Evolutionary conservation across 768 basidiomycete species (phyloP).

Genomic region (Postia placenta): DNA sequence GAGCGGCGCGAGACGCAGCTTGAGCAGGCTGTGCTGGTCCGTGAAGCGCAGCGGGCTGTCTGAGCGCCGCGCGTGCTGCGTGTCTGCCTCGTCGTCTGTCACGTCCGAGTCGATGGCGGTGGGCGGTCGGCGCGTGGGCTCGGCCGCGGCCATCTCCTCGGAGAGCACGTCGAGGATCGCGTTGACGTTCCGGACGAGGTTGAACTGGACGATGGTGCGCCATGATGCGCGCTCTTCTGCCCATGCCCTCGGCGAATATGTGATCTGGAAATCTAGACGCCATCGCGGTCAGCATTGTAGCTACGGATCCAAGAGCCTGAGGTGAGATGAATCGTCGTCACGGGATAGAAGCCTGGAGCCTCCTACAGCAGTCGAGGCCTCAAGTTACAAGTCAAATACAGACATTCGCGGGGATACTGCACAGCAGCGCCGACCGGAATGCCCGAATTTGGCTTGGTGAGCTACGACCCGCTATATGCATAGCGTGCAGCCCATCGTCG

Average conservation of each 20-base stretch:
- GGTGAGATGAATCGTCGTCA: too few relatives aligned
- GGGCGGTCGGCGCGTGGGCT: not conserved
- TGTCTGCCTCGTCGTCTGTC: not conserved
- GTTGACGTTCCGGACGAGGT: constrained; percentile 67
- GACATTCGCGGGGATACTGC: too few relatives aligned
- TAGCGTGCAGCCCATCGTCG: too few relatives aligned
- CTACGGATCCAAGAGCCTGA: not conserved
- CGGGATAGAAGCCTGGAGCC: too few relatives aligned
- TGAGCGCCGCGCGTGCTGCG: not conserved
- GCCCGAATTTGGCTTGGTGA: too few relatives aligned
- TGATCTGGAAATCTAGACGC: constrained; percentile 61
- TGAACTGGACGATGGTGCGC: constrained; percentile 75
- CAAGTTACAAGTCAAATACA: too few relatives aligned
- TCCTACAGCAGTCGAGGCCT: too few relatives aligned
- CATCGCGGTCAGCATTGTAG: not conserved
- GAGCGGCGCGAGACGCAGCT: constrained; percentile 52
- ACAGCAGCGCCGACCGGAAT: too few relatives aligned
- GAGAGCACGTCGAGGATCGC: constrained; percentile 58
- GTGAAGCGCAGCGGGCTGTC: constrained; percentile 35
- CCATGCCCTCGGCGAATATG: constrained; percentile 58
- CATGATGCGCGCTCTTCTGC: constrained; percentile 67
- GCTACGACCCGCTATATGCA: too few relatives aligned
- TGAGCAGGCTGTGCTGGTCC: constrained; percentile 56
- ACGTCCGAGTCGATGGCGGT: constrained; percentile 4
- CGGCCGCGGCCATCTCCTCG: constrained; percentile 37